phyloP scores from a whole-genome alignment of 495 filamentous ascomycete genomes.

The Amorphotheca resinae region DNA sequence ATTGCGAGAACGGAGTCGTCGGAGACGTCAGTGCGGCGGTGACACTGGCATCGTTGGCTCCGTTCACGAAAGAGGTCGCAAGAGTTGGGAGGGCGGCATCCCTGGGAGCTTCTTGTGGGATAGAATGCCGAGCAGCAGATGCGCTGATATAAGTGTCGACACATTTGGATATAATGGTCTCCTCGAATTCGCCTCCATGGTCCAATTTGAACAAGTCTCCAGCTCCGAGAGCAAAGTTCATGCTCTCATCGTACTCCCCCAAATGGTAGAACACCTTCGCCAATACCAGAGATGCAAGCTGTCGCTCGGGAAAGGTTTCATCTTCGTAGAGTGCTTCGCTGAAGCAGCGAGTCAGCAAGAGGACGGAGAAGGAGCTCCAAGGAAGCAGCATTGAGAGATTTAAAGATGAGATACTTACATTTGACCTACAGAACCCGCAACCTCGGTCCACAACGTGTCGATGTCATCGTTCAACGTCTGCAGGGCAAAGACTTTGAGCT shows the following conservation, averaged over 20 bases:
- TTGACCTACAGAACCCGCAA: constrained; percentile 78
- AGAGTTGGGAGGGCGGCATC: constrained; percentile 50
- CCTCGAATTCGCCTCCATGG: constrained; percentile 87
- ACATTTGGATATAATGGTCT: constrained; percentile 97
- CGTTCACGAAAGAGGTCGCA: constrained; percentile 61
- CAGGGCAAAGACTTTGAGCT: constrained; percentile 87
- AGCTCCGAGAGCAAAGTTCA: constrained; percentile 92
- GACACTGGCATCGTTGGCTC: constrained; percentile 45
- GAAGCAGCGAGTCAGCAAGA: constrained; percentile 13
- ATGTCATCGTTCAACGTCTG: constrained; percentile 91
- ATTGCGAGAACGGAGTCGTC: constrained; percentile 88
- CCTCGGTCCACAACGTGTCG: constrained; percentile 93
- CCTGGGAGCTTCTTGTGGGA: constrained; percentile 33
- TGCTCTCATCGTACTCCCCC: constrained; percentile 97
- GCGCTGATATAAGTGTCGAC: constrained; percentile 94
- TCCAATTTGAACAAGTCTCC: constrained; percentile 93
- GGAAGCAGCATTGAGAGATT: not conserved
- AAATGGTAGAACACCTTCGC: constrained; percentile 98
- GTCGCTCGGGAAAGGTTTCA: constrained; percentile 83
- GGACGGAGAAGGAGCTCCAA: not conserved
- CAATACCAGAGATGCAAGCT: constrained; percentile 85
- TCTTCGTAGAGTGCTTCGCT: constrained; percentile 98
- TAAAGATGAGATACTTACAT: constrained; percentile 52
- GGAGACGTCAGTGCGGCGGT: constrained; percentile 67
- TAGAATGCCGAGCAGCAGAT: constrained; percentile 54